Evolutionary conservation across 441 rosid species (phyloP), one percentile per base, ranked within the genome.

Genomic region (Francoa sonchifolia): DNA sequence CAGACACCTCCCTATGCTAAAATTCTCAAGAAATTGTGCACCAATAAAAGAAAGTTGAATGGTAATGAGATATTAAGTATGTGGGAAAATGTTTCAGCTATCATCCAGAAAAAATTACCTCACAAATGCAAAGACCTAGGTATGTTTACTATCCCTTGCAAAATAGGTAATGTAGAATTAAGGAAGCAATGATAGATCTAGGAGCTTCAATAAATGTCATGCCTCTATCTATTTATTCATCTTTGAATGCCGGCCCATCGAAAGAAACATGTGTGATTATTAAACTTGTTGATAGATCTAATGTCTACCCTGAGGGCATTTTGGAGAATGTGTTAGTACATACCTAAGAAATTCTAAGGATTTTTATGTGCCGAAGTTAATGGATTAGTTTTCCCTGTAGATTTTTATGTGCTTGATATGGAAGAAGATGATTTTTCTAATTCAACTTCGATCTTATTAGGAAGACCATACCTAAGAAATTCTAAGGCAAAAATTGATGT

Each of bases 1-100:
- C 14, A 36, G n/a, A n/a, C n/a, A n/a, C n/a, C n/a, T n/a, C n/a
- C n/a, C n/a, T n/a, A n/a, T n/a, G n/a, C n/a, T n/a, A 36, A 36
- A 19, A 16, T 36, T 17, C 21, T 36, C 8, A 16, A 36, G 9
- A 13, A 36, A 19, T 17, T 36, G 41, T 36, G 41, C 21, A 36
- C 23, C 8, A 36, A 15, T 15, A 36, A 16, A n/a, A 36, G 11
- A 6, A 36, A 36, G 6, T 6, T 15, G 3, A 36, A 8, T 0
- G 20, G 8, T 0, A 6, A 15, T 5, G 22, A 11, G 7, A 18
- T 19, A 2, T n/a, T n/a, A n/a, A n/a, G n/a, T n/a, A n/a, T n/a
- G n/a, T 17, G 21, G 27, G 28, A 30, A 3, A 45, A 45, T 32
- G 21, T 45, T 31, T 33, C 19, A 18, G 39, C 18, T n/a, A 2